Percentiles rank a stretch among this genome's conserved stretches.
phyloP scores from a whole-genome alignment of 1,139 yeast genomes.

The Hansenula sp. region DNA sequence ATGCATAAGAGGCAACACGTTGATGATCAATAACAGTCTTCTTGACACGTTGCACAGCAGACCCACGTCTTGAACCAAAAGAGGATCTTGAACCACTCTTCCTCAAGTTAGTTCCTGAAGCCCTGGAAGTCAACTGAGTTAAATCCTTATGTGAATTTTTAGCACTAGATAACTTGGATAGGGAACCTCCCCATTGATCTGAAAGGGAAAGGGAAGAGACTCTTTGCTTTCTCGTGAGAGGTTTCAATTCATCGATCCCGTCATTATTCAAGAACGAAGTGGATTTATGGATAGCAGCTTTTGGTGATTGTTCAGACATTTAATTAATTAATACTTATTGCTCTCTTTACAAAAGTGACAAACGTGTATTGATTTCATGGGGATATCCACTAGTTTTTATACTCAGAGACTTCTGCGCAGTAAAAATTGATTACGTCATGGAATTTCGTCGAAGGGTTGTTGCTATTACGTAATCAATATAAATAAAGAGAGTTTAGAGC shows the following conservation, averaged over 20 bases:
- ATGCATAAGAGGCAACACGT: slow-evolving; percentile 77
- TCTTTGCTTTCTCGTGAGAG: slow-evolving; percentile 54
- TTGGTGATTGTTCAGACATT: neutral
- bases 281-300: neutral
- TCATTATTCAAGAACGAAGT: slow-evolving; percentile 62
- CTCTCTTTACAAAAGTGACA: too few relatives aligned
- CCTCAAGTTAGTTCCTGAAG: slow-evolving; percentile 3
- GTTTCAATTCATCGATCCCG: slow-evolving; percentile 63
- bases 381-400: neutral
- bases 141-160: neutral
- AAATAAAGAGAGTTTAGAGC: too few relatives aligned
- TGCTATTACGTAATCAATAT: too few relatives aligned
- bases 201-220: slow-evolving; percentile 70
- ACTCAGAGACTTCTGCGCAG: too few relatives aligned
- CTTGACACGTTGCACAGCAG: slow-evolving; percentile 38
- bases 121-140: slow-evolving; percentile 10
- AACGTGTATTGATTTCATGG: too few relatives aligned
- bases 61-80: slow-evolving; percentile 41
- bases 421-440: too few relatives aligned
- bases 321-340: neutral
- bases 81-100: slow-evolving; percentile 6
- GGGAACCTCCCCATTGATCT: slow-evolving; percentile 57
- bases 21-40: slow-evolving; percentile 56
- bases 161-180: slow-evolving; percentile 24
- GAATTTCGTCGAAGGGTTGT: too few relatives aligned